phyloP scores from a whole-genome alignment of 768 basidiomycete genomes.

The Tulasnella calospora region DNA sequence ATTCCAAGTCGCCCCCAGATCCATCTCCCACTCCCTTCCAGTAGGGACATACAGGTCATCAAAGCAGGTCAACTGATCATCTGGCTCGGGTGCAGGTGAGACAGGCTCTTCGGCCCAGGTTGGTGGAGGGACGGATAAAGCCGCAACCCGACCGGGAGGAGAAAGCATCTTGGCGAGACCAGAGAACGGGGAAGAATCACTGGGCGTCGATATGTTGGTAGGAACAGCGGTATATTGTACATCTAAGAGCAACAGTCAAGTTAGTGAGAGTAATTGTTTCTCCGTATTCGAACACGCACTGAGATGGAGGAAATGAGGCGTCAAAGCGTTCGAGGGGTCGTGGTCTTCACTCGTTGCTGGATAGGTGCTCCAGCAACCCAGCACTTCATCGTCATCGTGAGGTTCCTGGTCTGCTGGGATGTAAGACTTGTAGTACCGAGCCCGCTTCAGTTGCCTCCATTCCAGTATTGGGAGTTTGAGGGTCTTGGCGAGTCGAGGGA shows the following conservation, averaged over 20 bases:
- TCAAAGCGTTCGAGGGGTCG: neutral
- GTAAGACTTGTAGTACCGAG: neutral
- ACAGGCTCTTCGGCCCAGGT: neutral
- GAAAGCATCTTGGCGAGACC: neutral
- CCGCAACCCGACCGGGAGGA: neutral
- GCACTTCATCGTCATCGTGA: neutral
- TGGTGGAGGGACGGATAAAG: neutral
- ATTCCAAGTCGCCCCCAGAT: conserved; percentile 30
- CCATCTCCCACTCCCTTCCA: conserved; percentile 30
- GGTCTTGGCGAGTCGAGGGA: neutral
- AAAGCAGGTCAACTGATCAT: conserved; percentile 30
- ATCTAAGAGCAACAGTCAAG: neutral
- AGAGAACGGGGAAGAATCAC: neutral
- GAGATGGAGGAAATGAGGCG: neutral
- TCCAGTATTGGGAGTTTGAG: conserved; percentile 12
- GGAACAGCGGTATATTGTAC: neutral
- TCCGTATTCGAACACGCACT: neutral
- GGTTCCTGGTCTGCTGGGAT: neutral
- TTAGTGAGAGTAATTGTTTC: neutral
- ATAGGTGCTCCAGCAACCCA: conserved; percentile 1
- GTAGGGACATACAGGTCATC: conserved; percentile 28
- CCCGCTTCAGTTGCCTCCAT: conserved; percentile 21
- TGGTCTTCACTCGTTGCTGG: neutral
- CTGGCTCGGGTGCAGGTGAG: conserved; percentile 19
- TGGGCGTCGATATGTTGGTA: neutral